Conservation (phyloP, 208 protist species). For the Leishmania gerbilli region DNA sequence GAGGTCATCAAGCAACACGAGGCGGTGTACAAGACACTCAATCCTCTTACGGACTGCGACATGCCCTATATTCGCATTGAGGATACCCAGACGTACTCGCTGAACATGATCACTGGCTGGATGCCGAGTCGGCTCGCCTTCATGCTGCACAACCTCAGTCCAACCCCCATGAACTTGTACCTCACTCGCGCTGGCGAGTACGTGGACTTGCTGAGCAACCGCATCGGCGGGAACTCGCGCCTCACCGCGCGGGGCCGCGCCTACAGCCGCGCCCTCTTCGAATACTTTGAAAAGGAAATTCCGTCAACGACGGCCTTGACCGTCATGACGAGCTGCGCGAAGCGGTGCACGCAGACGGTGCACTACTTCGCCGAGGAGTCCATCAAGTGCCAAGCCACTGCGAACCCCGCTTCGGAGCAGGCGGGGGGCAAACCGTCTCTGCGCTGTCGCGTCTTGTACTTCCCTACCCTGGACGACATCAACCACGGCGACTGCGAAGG, state of each 20-base stretch:
- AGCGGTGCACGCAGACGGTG: slow-evolving; percentile 83
- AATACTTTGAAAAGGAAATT: slow-evolving; percentile 71
- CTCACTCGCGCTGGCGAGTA: slow-evolving; percentile 87
- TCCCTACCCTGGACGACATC: slow-evolving; percentile 87
- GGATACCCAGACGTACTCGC: slow-evolving; percentile 63
- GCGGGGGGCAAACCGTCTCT: slow-evolving; percentile 20
- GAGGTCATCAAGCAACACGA: slow-evolving; percentile 60
- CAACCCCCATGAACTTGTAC: slow-evolving; percentile 74
- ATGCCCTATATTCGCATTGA: slow-evolving; percentile 88
- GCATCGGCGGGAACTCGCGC: slow-evolving; percentile 85
- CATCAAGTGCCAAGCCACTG: slow-evolving; percentile 23
- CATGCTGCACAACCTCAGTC: slow-evolving; percentile 90
- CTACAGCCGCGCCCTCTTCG: slow-evolving; percentile 72
- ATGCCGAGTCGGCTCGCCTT: slow-evolving; percentile 85
- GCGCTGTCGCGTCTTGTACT: slow-evolving; percentile 79
- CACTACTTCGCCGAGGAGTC: slow-evolving; percentile 74
- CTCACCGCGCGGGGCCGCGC: slow-evolving; percentile 73
- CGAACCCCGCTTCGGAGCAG: neutral
- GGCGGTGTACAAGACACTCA: slow-evolving; percentile 77
- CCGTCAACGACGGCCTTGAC: slow-evolving; percentile 32
- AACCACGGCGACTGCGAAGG: slow-evolving; percentile 90
- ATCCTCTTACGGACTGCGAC: slow-evolving; percentile 62
- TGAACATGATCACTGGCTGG: slow-evolving; percentile 89
- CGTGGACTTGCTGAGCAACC: slow-evolving; percentile 69
- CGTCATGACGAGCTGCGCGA: slow-evolving; percentile 87